These are phyloP conservation scores for Fusarium sp. DNA, from an alignment of 2,329 filamentous ascomycete genomes.

Conservation along the genomic window DNA sequence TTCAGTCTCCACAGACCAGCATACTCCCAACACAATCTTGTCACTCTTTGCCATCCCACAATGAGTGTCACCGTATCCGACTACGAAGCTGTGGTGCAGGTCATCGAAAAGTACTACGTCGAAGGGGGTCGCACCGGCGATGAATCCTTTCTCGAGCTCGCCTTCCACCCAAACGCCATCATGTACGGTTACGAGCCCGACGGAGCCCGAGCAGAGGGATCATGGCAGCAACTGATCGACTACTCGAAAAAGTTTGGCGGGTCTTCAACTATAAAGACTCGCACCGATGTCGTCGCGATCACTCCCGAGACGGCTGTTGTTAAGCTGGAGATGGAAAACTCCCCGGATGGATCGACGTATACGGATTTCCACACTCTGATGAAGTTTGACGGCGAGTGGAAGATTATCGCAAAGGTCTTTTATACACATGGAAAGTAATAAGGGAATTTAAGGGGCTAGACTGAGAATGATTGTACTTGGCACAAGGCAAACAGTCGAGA, in stretches of 20 bases:
- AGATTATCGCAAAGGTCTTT: neutral
- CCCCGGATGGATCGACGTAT: neutral
- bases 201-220: neutral
- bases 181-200: neutral
- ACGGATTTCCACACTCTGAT: neutral
- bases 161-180: neutral
- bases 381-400: neutral
- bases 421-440: neutral
- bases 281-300: neutral
- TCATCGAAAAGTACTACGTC: too few relatives aligned
- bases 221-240: neutral
- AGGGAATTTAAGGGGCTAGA: neutral
- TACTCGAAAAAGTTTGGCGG: neutral
- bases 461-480: neutral
- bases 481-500: neutral
- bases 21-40: too few relatives aligned
- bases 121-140: too few relatives aligned
- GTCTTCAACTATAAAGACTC: neutral
- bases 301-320: neutral
- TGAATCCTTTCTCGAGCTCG: neutral
- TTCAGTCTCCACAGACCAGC: too few relatives aligned
- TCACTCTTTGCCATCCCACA: too few relatives aligned
- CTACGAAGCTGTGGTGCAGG: too few relatives aligned
- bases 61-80: too few relatives aligned
- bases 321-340: neutral